Conservation (phyloP, 352 stramenopile species). For the Phytopythium kandeliae region DNA sequence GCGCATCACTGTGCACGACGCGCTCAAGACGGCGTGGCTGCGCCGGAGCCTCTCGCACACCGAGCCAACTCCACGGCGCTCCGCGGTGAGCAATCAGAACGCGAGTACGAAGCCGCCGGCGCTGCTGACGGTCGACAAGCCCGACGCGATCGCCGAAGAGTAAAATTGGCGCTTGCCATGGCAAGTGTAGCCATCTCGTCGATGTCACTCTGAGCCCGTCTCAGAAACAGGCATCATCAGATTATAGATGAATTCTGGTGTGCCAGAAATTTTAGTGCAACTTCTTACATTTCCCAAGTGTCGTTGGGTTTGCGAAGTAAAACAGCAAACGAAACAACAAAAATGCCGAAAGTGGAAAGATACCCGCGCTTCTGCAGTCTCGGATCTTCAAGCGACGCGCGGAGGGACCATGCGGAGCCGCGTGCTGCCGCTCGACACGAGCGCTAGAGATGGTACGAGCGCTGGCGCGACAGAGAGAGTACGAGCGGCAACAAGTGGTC, state of each 20-base stretch:
- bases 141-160: neutral
- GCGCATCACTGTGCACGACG: constrained; percentile 61
- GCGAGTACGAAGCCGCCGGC: neutral
- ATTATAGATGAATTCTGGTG: neutral
- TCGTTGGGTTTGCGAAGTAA: too few species aligned
- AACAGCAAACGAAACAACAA: neutral
- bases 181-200: constrained; percentile 1
- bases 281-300: neutral
- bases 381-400: neutral
- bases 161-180: neutral
- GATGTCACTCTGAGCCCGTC: neutral
- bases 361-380: neutral
- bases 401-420: neutral
- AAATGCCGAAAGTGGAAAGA: neutral
- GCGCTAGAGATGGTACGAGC: too few species aligned
- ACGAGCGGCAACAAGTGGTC: neutral
- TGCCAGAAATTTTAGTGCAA: neutral
- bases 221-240: neutral
- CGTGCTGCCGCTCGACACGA: neutral
- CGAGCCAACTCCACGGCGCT: neutral
- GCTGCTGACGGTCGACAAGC: neutral
- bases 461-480: neutral
- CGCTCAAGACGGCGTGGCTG: constrained; percentile 63
- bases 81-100: neutral
- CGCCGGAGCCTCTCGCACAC: constrained; percentile 2